These are phyloP conservation scores for Orbilia javanica DNA, from an alignment of 2,329 filamentous ascomycete species.

Conservation along the genomic window DNA sequence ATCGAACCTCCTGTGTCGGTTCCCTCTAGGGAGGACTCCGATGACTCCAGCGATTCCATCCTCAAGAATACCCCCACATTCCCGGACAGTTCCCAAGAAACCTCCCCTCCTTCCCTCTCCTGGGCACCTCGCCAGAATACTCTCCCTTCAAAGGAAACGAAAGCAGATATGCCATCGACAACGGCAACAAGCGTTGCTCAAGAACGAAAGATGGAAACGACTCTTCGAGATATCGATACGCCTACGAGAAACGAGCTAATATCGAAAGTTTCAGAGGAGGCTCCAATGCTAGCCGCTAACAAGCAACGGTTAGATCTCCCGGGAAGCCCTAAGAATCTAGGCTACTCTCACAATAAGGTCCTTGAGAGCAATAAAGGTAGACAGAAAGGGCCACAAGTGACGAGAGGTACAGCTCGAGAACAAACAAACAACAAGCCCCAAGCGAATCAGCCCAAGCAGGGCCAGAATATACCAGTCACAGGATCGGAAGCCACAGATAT, in stretches of 20 bases:
- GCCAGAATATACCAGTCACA: background rate
- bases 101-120: background rate
- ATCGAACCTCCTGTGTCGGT: background rate
- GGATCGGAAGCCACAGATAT: background rate
- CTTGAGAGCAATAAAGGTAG: background rate
- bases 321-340: background rate
- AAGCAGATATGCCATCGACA: background rate
- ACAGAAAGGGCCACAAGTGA: background rate
- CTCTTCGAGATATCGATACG: background rate
- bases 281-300: background rate
- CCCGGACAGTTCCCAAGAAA: conserved; percentile 21
- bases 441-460: background rate
- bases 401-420: background rate
- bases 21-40: conserved; percentile 35
- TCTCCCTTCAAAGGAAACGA: conserved; percentile 5
- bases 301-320: background rate
- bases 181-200: background rate
- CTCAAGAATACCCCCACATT: conserved; percentile 44
- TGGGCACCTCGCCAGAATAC: conserved; percentile 1
- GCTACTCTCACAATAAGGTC: background rate
- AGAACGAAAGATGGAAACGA: background rate
- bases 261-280: background rate
- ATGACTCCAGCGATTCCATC: conserved; percentile 43
- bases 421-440: background rate
- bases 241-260: background rate